These are phyloP conservation scores for Jimgerdemannia flammicorona DNA, from an alignment of 192 early-diverging fungal genomes.

Conservation along the genomic window DNA sequence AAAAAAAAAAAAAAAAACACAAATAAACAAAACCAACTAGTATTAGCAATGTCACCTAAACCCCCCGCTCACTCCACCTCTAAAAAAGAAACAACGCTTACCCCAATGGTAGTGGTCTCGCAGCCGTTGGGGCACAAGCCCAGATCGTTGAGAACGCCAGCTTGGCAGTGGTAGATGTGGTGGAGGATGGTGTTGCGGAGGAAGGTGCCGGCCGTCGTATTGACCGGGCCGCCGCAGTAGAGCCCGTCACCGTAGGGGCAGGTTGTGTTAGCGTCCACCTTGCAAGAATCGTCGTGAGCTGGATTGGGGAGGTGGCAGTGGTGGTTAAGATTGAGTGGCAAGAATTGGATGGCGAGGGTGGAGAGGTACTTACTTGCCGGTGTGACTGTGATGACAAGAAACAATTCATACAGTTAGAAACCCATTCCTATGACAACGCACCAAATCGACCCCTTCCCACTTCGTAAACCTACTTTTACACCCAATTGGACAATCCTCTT, in stretches of 20 bases:
- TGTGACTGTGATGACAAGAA: too few species aligned
- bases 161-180: constrained; percentile 8
- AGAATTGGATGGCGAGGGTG: too few species aligned
- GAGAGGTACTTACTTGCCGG: too few species aligned
- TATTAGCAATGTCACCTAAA: too few species aligned
- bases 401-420: too few species aligned
- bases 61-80: too few species aligned
- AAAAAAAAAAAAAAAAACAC: not conserved
- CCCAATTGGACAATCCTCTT: constrained; percentile 9
- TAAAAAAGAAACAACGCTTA: too few species aligned
- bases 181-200: not conserved
- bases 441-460: not conserved
- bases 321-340: not conserved
- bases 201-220: not conserved
- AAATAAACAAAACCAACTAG: not conserved
- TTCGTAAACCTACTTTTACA: constrained; percentile 13
- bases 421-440: too few species aligned
- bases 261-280: constrained; percentile 1
- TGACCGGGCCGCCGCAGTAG: constrained; percentile 8
- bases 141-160: constrained; percentile 4
- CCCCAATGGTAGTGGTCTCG: constrained; percentile 4
- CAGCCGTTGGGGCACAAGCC: constrained; percentile 14
- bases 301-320: not conserved
- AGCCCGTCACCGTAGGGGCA: constrained; percentile 15
- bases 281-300: constrained; percentile 11